These are phyloP conservation scores for Nevesoporus exiguus DNA, from an alignment of 768 basidiomycete genomes.

Conservation along the genomic window DNA sequence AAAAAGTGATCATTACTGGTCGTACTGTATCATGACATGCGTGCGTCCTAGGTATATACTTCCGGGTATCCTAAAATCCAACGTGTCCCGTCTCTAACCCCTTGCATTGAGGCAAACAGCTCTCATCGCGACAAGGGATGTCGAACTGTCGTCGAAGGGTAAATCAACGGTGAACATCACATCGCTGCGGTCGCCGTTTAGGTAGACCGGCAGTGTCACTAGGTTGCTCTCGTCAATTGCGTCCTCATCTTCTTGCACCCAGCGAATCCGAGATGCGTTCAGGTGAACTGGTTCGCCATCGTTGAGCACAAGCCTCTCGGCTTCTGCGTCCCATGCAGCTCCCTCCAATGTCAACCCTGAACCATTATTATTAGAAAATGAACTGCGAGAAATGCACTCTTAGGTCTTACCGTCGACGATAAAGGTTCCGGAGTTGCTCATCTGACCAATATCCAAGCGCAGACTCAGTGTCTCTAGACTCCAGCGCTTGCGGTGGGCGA, in stretches of 20 bases:
- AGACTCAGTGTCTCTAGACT: slow-evolving; percentile 86
- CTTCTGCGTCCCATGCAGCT: slow-evolving; percentile 59
- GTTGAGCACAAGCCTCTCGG: slow-evolving; percentile 72
- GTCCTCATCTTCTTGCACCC: slow-evolving; percentile 64
- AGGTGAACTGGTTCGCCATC: slow-evolving; percentile 79
- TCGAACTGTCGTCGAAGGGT: slow-evolving; percentile 65
- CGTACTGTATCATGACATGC: slow-evolving; percentile 16
- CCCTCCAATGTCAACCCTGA: slow-evolving; percentile 86
- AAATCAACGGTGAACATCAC: slow-evolving; percentile 89
- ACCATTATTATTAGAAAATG: slow-evolving; percentile 8
- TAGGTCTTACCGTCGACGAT: slow-evolving; percentile 77
- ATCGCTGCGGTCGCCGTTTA: slow-evolving; percentile 86
- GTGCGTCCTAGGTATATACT: slow-evolving; percentile 26
- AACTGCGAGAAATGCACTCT: not conserved
- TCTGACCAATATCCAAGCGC: slow-evolving; percentile 75
- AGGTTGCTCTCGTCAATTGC: slow-evolving; percentile 31
- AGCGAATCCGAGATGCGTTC: slow-evolving; percentile 79
- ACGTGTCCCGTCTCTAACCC: slow-evolving; percentile 37
- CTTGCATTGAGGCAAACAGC: slow-evolving; percentile 90
- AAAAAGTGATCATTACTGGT: slow-evolving; percentile 18
- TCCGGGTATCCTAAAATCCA: slow-evolving; percentile 21
- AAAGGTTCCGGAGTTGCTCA: slow-evolving; percentile 76
- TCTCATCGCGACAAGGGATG: slow-evolving; percentile 75
- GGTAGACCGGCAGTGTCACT: slow-evolving; percentile 88
- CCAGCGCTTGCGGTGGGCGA: slow-evolving; percentile 89